These are phyloP conservation scores for Periconia sp. DNA, from an alignment of 2,329 filamentous ascomycete genomes.

Conservation along the genomic window DNA sequence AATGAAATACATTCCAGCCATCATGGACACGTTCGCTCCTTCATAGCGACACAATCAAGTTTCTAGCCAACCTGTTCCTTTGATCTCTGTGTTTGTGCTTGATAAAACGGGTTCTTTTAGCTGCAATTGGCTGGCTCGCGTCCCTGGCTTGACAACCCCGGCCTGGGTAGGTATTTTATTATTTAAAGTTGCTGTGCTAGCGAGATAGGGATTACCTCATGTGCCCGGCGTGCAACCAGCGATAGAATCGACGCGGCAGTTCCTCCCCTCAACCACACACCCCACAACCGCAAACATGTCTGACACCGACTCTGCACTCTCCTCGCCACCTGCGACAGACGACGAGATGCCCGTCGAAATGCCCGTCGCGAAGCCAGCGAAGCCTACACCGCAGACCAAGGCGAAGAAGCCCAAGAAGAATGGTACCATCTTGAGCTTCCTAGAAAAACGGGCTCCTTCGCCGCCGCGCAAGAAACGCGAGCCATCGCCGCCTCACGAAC, in stretches of 20 bases:
- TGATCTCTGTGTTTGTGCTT: not conserved
- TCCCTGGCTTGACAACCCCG: not conserved
- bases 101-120: not conserved
- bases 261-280: conserved; percentile 24
- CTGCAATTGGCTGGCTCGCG: conserved; percentile 1
- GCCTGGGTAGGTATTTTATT: conserved; percentile 16
- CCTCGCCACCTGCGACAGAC: conserved; percentile 61
- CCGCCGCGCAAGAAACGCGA: conserved; percentile 71
- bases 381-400: conserved; percentile 28
- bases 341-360: conserved; percentile 51
- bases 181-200: conserved; percentile 26
- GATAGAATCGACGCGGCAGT: conserved; percentile 21
- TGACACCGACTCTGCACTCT: conserved; percentile 59
- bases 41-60: not conserved
- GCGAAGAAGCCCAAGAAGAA: conserved; percentile 37
- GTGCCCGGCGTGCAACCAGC: conserved; percentile 30
- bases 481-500: conserved; percentile 87
- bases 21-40: not conserved
- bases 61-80: not conserved
- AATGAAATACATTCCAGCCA: not conserved
- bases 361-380: conserved; percentile 25
- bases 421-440: conserved; percentile 39
- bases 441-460: conserved; percentile 44
- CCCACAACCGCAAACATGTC: conserved; percentile 47
- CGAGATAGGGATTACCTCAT: conserved; percentile 41